Base-by-base conservation (phyloP, 345 rosid species). In the Rhodamnia rubescens region DNA sequence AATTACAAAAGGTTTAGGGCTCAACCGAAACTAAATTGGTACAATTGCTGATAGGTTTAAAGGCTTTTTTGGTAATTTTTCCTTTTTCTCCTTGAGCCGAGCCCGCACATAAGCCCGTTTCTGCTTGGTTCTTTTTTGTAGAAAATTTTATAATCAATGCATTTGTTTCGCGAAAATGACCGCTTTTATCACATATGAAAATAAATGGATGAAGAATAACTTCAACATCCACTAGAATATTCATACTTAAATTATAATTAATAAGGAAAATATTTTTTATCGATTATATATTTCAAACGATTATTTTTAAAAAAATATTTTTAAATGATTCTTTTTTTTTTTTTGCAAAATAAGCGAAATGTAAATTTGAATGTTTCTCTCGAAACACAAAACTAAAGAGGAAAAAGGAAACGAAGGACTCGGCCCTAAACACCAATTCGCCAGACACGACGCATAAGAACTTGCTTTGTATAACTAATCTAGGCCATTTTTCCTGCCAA, bases 341-440 rank as follows among this genome's bases (percentile, higher is more conserved):
- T 27, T 36, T 14, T 0, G 1, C 0, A 0, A 61, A 29, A 29
- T 29, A 61, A 61, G 29, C 3, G 0, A 2, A 61, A 18, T 1
- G 20, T 18, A 18, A 53, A 0, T 29, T 14, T 15, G 21, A 29
- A 64, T 1, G 2, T 64, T 0, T 27, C 0, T n/a, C n/a, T n/a
- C n/a, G 20, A 59, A 59, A 27, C 9, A 27, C 27, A 27, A 59
- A 69, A 16, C 7, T 32, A 32, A 4, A 32, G 78, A 64, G 12
- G 12, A 32, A 14, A 15, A 61, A 27, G 1, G 20, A 61, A 61
- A 8, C 1, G 21, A 15, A 29, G 74, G 42, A 61, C 29, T 29
- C 1, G 11, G 21, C 21, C 21, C 5, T 1, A 29, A 15, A 14
- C 40, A 1, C 40, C 11, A 1, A 27, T 27, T 32, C 40, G 36